Conservation (phyloP, 129 eudicot genomes). For the Rutidosis leptorrhynchoides region DNA sequence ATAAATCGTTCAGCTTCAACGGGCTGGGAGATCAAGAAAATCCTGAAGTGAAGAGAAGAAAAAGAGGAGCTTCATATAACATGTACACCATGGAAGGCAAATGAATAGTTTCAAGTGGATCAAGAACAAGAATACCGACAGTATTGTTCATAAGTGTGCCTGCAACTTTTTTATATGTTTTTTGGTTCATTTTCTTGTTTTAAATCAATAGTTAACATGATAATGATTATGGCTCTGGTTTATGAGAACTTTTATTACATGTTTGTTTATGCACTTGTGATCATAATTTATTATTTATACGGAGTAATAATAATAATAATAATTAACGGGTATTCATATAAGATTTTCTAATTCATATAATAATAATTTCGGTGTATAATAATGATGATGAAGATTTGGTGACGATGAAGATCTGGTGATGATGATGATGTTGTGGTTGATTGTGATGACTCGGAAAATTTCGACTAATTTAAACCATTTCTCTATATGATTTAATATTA, state of each 20-base stretch:
- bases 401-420: no score
- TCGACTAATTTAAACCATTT: no score
- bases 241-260: constrained; percentile 9
- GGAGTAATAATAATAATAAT: no score
- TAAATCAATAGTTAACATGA: background rate
- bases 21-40: constrained; percentile 65
- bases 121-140: constrained; percentile 70
- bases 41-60: constrained; percentile 87
- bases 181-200: constrained; percentile 1
- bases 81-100: constrained; percentile 91
- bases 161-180: background rate
- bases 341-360: no score
- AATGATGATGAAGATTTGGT: no score
- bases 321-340: no score
- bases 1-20: constrained; percentile 79
- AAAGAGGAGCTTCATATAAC: constrained; percentile 82
- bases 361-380: no score
- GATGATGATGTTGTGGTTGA: no score
- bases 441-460: no score
- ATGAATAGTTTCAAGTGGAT: constrained; percentile 94
- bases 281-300: no score
- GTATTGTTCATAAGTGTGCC: constrained; percentile 34
- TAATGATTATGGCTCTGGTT: constrained; percentile 6
- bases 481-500: no score
- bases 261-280: background rate